Conservation (phyloP, 352 stramenopile species). For the Phytophthora pluvialis region DNA sequence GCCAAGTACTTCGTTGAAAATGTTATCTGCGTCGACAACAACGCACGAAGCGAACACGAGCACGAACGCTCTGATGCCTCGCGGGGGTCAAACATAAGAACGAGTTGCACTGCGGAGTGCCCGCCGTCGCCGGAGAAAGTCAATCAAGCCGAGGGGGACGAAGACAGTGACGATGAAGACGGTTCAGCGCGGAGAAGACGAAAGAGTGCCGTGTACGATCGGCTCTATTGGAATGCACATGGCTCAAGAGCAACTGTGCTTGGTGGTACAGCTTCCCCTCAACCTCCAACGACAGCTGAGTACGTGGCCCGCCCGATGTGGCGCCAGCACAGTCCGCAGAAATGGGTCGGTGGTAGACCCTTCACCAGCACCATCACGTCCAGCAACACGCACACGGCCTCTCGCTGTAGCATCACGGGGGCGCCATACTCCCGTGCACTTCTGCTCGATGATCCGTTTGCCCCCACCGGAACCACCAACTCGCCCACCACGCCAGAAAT, state of each 20-base stretch:
- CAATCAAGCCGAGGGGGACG: constrained; percentile 26
- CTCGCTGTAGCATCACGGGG: constrained; percentile 54
- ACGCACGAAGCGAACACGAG: constrained; percentile 17
- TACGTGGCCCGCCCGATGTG: constrained; percentile 65
- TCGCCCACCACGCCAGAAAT: constrained; percentile 27
- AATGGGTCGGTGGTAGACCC: constrained; percentile 53
- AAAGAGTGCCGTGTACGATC: constrained; percentile 33
- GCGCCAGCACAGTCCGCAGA: constrained; percentile 54
- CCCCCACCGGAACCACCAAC: constrained; percentile 22
- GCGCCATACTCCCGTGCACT: constrained; percentile 43
- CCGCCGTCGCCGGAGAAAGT: constrained; percentile 32
- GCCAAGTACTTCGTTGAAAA: constrained; percentile 70
- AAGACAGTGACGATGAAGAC: constrained; percentile 26
- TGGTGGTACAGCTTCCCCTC: constrained; percentile 24
- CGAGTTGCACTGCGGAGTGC: constrained; percentile 35
- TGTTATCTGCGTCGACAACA: constrained; percentile 40
- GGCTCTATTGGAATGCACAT: constrained; percentile 37
- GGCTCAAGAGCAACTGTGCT: constrained; percentile 28
- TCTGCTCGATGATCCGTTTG: constrained; percentile 53
- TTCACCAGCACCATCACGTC: constrained; percentile 62
- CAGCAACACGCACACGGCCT: constrained; percentile 53
- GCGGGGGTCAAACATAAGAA: constrained; percentile 13
- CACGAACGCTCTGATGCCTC: constrained; percentile 10
- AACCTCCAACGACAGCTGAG: constrained; percentile 53
- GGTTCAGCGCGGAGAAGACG: constrained; percentile 10